Evolutionary conservation across 192 early-diverging fungal species (phyloP), one percentile per base, ranked within the genome.

Genomic region (Coemansia erecta): DNA sequence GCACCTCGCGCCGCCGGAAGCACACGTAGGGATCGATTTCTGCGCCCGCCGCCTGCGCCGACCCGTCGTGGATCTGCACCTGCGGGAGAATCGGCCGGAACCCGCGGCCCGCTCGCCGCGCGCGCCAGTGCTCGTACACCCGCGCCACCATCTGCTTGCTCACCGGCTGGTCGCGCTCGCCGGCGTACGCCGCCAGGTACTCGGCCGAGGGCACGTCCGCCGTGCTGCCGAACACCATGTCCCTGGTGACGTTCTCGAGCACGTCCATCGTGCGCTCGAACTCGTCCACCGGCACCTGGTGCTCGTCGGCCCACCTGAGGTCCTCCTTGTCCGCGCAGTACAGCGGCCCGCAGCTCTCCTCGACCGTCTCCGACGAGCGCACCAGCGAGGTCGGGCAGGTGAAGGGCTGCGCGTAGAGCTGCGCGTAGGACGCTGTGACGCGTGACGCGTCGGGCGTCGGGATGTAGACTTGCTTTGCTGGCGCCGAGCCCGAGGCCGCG

Each of bases 11-110:
- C 45, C 90, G 89, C 51, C 97, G 89, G 83, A 99, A 99, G 67
- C 97, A 99, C 18, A 96, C 86, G 69, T 96, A 99, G 12, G 97
- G 94, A 66, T 98, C 91, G 24, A 80, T 78, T 58, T 97, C 95
- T n/a, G n/a, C n/a, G n/a, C n/a, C n/a, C n/a, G n/a, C n/a, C n/a
- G n/a, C n/a, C 42, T 86, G 73, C 44, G 84, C 83, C 7, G 76
- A 58, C 23, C 78, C 72, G 21, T 92, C 87, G 50, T 92, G 90
- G 52, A 74, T 80, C 76, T 84, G 78, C 15, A 80, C 60, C 7
- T 42, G 40, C 11, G 73, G 53, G 28, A 68, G 66, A 21, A 82
- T 56, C 2, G 73, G 49, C 43, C 63, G 55, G 63, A 63, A 72
- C 8, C 33, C 58, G 13, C 53, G 47, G 41, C 15, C 28, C 13